Evolutionary conservation across 805 yeast species (phyloP).

Genomic region (Candida methanosorbosa): DNA sequence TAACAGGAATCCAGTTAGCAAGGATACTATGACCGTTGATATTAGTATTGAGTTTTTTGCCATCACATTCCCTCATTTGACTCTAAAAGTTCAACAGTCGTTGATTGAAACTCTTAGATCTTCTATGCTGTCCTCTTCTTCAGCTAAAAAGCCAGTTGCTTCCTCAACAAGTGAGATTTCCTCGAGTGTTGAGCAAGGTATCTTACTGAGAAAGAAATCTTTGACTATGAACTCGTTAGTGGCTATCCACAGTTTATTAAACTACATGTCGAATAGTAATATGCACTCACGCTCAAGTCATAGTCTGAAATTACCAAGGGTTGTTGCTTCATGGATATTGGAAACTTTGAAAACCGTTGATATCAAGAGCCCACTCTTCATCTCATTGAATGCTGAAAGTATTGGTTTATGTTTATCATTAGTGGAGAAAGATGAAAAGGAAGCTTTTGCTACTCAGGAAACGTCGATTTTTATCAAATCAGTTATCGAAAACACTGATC

Average conservation of each 20-base stretch:
- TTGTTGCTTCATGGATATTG: constrained; percentile 15
- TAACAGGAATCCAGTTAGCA: constrained; percentile 29
- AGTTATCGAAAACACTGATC: constrained; percentile 57
- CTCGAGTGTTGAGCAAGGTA: constrained; percentile 1
- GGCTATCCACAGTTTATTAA: constrained; percentile 49
- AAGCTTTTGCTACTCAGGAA: constrained; percentile 25
- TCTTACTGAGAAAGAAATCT: constrained; percentile 29
- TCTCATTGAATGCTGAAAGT: constrained; percentile 22
- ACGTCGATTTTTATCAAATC: constrained; percentile 50
- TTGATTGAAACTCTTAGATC: constrained; percentile 73
- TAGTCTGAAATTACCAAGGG: constrained; percentile 11
- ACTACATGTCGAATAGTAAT: constrained; percentile 17
- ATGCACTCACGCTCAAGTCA: constrained; percentile 1
- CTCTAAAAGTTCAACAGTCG: constrained; percentile 77
- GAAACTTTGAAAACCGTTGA: constrained; percentile 16
- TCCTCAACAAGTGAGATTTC: neutral
- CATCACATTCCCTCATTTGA: constrained; percentile 57
- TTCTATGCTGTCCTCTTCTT: constrained; percentile 27
- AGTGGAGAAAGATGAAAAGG: constrained; percentile 12
- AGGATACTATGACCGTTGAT: constrained; percentile 56
- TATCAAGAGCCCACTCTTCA: constrained; percentile 11
- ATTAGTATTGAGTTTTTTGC: constrained; percentile 71
- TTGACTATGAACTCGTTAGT: constrained; percentile 53
- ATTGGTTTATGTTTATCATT: constrained; percentile 22
- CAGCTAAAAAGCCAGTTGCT: neutral